These are phyloP conservation scores for Castanea crenata DNA, from an alignment of 306 rosid genomes.

Conservation along the genomic window DNA sequence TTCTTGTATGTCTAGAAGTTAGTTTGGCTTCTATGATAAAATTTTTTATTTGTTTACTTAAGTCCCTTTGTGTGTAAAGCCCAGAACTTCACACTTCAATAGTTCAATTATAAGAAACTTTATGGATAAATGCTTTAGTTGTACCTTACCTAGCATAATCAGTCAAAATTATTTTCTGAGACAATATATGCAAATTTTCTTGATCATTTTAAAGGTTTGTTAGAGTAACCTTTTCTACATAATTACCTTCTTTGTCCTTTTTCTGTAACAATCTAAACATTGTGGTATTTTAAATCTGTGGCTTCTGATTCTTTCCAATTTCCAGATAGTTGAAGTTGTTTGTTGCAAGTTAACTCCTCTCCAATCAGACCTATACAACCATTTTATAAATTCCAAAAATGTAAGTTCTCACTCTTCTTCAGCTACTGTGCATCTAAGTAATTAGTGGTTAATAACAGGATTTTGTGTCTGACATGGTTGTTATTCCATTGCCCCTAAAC, in stretches of 20 bases:
- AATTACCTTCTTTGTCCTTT: not conserved
- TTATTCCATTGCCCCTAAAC: constrained; percentile 17
- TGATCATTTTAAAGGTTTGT: not conserved
- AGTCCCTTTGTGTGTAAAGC: not conserved
- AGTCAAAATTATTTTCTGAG: not conserved
- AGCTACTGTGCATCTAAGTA: constrained; percentile 6
- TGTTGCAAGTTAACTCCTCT: constrained; percentile 97
- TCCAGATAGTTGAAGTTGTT: constrained; percentile 93
- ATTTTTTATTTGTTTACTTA: not conserved
- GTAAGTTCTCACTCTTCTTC: constrained; percentile 48
- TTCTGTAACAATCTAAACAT: constrained; percentile 3
- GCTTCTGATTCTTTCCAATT: constrained; percentile 23
- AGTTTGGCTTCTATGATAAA: no score
- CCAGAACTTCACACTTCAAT: not conserved
- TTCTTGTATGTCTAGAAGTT: not conserved
- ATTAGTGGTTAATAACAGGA: constrained; percentile 11
- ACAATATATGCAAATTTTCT: not conserved
- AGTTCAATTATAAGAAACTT: not conserved
- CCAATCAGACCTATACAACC: constrained; percentile 83
- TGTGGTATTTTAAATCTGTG: not conserved
- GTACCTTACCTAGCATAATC: not conserved
- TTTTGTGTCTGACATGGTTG: constrained; percentile 25
- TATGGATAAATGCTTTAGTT: not conserved
- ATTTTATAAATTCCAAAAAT: constrained; percentile 87
- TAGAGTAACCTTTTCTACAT: not conserved